Conservation (phyloP, 2,329 filamentous ascomycete species). For the Hawksworthiomyces lignivorus region DNA sequence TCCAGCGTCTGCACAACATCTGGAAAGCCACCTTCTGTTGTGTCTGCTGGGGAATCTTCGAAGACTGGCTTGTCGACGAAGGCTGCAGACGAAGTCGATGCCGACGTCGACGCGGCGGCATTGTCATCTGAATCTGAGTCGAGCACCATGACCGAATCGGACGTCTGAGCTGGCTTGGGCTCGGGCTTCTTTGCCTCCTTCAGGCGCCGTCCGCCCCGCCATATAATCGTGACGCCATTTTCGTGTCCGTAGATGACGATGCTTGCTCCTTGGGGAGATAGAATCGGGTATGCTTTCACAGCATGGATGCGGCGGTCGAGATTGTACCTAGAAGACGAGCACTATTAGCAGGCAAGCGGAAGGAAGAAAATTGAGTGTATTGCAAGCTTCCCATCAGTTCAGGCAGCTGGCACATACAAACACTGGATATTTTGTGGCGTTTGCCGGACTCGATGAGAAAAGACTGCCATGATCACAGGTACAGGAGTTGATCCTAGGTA, state of each 20-base stretch:
- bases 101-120: slow-evolving; percentile 14
- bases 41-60: slow-evolving; percentile 33
- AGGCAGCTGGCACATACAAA: slow-evolving; percentile 20
- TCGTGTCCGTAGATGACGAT: slow-evolving; percentile 58
- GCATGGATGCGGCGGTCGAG: slow-evolving; percentile 50
- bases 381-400: too few relatives aligned
- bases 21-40: slow-evolving; percentile 42
- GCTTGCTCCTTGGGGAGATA: slow-evolving; percentile 55
- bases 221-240: slow-evolving; percentile 52
- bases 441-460: slow-evolving; percentile 25
- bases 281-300: slow-evolving; percentile 53
- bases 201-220: slow-evolving; percentile 56
- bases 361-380: too few relatives aligned
- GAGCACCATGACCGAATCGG: slow-evolving; percentile 53
- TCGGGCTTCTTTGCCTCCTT: slow-evolving; percentile 34
- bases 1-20: slow-evolving; percentile 54
- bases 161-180: slow-evolving; percentile 11
- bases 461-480: slow-evolving; percentile 15
- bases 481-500: too few relatives aligned
- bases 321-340: slow-evolving; percentile 50
- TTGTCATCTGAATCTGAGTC: slow-evolving; percentile 54
- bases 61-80: slow-evolving; percentile 52
- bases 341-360: too few relatives aligned
- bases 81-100: slow-evolving; percentile 16
- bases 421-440: slow-evolving; percentile 30